Evolutionary conservation across 306 rosid species (phyloP), one percentile per base, ranked within the genome.

Genomic region (Vachellia pachyceras): DNA sequence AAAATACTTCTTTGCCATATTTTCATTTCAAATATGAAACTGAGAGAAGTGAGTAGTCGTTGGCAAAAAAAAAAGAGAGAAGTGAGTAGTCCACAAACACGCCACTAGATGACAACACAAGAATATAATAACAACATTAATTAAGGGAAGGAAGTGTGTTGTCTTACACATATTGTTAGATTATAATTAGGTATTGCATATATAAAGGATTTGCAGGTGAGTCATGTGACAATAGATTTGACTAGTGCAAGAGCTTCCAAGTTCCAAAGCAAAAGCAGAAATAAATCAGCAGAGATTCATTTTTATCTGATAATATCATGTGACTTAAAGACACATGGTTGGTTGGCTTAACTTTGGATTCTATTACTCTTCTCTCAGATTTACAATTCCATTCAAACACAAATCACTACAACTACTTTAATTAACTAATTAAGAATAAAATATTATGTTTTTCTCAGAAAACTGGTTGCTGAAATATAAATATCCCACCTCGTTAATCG

Each of bases 171-270:
- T 25, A 18, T 54, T 22, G 11, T 17, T 75, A 73, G 20, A n/a
- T 44, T 46, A 39, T 23, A 64, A 60, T 60, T 74, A 58, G 64
- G 3, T 49, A 15, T 29, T 29, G 33, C 33, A 29, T 15, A 49
- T n/a, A 20, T n/a, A n/a, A 55, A 67, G 70, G 80, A 15, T 35
- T 50, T 49, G 85, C 79, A 85, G 90, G 81, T 22, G 84, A 39
- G 87, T 84, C 98, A 92, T 89, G 97, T 92, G 98, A 88, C 84
- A 82, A 70, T 83, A 60, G 82, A 84, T 86, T 92, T 89, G 96
- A 89, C 92, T 87, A 90, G 82, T 77, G 15, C 23, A 9, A 6
- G 44, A 80, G 25, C 90, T 81, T 87, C 75, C 93, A 87, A 89
- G 82, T 94, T 85, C 95, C 95, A 92, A 92, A 83, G 93, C 91